phyloP scores from a whole-genome alignment of 768 basidiomycete genomes.

The Collybiopsis luxurians region DNA sequence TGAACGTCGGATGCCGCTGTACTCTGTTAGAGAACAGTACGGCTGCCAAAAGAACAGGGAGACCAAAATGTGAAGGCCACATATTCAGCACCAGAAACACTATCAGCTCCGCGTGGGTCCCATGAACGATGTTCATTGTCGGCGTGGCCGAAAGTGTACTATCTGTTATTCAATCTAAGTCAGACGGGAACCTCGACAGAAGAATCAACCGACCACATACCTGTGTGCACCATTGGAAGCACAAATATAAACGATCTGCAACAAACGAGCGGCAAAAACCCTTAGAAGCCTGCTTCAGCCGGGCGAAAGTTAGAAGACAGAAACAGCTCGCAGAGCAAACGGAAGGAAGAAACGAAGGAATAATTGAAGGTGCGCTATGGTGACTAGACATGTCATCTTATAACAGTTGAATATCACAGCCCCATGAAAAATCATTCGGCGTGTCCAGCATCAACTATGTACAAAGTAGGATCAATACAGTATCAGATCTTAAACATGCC shows the following conservation, averaged over 20 bases:
- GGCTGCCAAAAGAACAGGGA: constrained; percentile 40
- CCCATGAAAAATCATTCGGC: no score
- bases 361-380: no score
- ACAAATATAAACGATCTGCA: neutral
- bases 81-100: constrained; percentile 44
- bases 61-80: constrained; percentile 48
- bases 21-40: constrained; percentile 39
- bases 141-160: neutral
- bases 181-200: no score
- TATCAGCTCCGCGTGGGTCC: constrained; percentile 37
- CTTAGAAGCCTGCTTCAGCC: constrained; percentile 5
- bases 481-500: no score
- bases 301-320: neutral
- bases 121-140: constrained; percentile 37
- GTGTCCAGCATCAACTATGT: no score
- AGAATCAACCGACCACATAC: neutral
- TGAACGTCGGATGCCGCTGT: constrained; percentile 43
- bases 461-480: no score
- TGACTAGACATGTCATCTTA: neutral
- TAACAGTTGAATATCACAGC: neutral
- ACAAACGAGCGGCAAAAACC: constrained; percentile 1
- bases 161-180: neutral
- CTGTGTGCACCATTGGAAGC: neutral
- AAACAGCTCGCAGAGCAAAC: constrained; percentile 6
- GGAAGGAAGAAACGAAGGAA: constrained; percentile 4